Conservation (phyloP, 305 asterid species). For the Solanum hybrid region DNA sequence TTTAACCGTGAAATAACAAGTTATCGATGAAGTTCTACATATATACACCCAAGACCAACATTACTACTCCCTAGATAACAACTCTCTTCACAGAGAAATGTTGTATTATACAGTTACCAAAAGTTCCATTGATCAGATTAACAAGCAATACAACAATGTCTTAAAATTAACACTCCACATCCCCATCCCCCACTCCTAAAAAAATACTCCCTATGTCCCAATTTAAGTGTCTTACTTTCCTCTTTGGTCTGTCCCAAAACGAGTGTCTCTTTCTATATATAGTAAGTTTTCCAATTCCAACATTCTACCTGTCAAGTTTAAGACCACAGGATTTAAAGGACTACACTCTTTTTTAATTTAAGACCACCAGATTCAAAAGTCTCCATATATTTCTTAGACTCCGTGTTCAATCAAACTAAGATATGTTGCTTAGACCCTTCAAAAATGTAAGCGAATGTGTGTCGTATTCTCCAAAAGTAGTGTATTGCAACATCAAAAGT, state of each 20-base stretch:
- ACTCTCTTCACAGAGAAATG: background rate
- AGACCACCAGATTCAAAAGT: background rate
- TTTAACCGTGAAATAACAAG: background rate
- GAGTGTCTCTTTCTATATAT: background rate
- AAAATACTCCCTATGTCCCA: background rate
- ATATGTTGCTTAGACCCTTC: background rate
- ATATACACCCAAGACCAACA: background rate
- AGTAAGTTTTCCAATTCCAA: background rate
- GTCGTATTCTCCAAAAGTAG: background rate
- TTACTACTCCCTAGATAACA: background rate
- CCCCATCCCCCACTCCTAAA: background rate
- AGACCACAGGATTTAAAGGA: background rate
- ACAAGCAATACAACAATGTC: background rate
- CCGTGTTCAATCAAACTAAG: background rate
- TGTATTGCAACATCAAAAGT: background rate
- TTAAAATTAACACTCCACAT: background rate
- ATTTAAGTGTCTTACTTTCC: background rate
- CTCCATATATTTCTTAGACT: background rate
- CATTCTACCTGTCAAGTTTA: background rate
- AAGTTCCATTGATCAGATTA: background rate
- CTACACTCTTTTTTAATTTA: background rate
- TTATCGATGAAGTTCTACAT: background rate
- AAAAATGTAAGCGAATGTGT: background rate
- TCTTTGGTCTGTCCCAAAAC: background rate
- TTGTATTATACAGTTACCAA: background rate